Base-by-base conservation (phyloP, 306 rosid genomes). In the Lathyrus aphaca region DNA sequence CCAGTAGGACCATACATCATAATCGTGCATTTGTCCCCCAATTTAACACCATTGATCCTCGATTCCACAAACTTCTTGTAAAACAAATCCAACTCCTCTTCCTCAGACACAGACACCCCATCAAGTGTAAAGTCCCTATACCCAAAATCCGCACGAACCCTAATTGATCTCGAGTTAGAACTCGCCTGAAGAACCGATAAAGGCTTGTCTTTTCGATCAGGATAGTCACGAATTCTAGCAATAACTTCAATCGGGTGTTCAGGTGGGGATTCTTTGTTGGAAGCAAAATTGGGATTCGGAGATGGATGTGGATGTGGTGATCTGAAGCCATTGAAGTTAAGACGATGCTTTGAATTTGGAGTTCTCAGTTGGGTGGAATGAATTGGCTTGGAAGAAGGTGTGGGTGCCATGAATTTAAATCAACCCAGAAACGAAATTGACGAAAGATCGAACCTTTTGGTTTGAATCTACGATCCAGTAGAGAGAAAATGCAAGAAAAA, bases 1-100 rank as follows among this genome's bases (percentile, higher is more conserved):
- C 99, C 99, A 2, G 97, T 95, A 0, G 99, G 99, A 1, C 99
- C 97, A 39, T 95, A 95, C 99, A 89, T 95, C 99, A 95, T 95
- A 12, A 95, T 74, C 11, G 99, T 95, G 32, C 97, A 95, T 66
- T 95, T 95, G 61, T 95, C 95, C 8, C 99, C 99, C 39, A 86
- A 43, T 49, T 81, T 90, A 53, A 95, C 95, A 0, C 91, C 87
- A 48, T 77, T 75, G 25, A 95, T 86, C 84, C 99, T 89, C 3
- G 97, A 89, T 61, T 83, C 77, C 15, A 95, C 97, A 42, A 86
- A 95, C 5, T 87, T 89, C 49, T 81, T 78, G 49, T 91, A 95
- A 29, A 95, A 95, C 3, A 58, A 40, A 27, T 85, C 96, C 6
- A 95, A 69, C 40, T 86, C 93, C 63, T 95, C 96, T 14, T 87